Evolutionary conservation across 1,284 basidiomycete genomes (phyloP).

Genomic region (Wallemia mellicola): DNA sequence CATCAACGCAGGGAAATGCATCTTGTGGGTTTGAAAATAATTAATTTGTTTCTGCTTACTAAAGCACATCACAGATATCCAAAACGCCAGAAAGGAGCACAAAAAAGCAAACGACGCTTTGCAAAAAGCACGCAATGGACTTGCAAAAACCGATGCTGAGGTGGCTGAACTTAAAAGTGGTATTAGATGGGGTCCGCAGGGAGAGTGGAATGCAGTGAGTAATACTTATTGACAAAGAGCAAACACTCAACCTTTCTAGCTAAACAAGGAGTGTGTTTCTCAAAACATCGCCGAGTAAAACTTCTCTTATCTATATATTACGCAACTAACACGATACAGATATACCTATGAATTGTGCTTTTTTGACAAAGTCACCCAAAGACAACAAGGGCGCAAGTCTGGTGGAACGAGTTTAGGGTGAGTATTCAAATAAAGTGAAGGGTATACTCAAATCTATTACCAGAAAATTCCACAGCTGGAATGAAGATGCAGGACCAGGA

Average conservation of each 20-base stretch:
- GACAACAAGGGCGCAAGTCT: slow-evolving; percentile 11
- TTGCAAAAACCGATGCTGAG: slow-evolving; percentile 23
- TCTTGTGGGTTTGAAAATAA: slow-evolving; percentile 2
- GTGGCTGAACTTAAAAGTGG: slow-evolving; percentile 31
- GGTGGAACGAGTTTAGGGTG: slow-evolving; percentile 42
- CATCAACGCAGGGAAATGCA: slow-evolving; percentile 7
- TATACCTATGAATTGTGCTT: slow-evolving; percentile 95
- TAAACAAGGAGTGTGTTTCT: slow-evolving; percentile 50
- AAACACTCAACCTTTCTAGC: slow-evolving; percentile 8
- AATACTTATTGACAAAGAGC: not conserved
- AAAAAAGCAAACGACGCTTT: slow-evolving; percentile 14
- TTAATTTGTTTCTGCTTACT: slow-evolving; percentile 2
- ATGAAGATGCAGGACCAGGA: slow-evolving; percentile 27
- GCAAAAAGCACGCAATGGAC: slow-evolving; percentile 12
- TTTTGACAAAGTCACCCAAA: slow-evolving; percentile 64
- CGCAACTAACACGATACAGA: not conserved
- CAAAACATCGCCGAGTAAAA: slow-evolving; percentile 65
- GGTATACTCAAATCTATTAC: slow-evolving; percentile 10
- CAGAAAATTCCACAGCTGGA: slow-evolving; percentile 50
- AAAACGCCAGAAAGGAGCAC: slow-evolving; percentile 7
- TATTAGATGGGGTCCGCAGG: slow-evolving; percentile 42
- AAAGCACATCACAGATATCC: not conserved
- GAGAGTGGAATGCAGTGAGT: slow-evolving; percentile 60
- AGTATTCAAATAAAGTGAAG: slow-evolving; percentile 66
- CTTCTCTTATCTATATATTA: not conserved